phyloP scores from a whole-genome alignment of 1,139 yeast species.

The Candida tropicalis region DNA sequence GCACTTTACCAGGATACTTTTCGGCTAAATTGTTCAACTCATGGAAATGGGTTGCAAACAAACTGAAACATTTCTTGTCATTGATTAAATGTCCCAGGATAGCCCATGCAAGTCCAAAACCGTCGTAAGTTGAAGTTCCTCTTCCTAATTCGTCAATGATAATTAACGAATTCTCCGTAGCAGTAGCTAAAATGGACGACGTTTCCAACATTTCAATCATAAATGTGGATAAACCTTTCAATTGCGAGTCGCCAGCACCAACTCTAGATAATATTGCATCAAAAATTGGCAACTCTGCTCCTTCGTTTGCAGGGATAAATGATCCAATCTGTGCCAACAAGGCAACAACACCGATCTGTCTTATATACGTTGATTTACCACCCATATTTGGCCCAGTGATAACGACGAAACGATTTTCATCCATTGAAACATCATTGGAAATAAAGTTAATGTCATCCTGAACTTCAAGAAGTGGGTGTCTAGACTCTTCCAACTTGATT shows the following conservation, averaged over 20 bases:
- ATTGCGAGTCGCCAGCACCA: conserved; percentile 98
- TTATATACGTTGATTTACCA: conserved; percentile 92
- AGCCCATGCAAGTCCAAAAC: conserved; percentile 97
- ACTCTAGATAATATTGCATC: conserved; percentile 94
- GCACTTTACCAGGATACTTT: conserved; percentile 56
- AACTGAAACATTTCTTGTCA: conserved; percentile 71
- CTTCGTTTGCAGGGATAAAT: conserved; percentile 64
- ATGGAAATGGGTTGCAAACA: conserved; percentile 97
- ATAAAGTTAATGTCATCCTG: conserved; percentile 88
- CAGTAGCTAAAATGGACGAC: conserved; percentile 85
- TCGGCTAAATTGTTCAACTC: conserved; percentile 82
- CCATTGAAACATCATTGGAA: conserved; percentile 68
- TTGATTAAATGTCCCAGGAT: conserved; percentile 83
- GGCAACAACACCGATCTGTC: conserved; percentile 89
- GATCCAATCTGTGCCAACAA: conserved; percentile 93
- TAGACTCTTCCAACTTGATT: conserved; percentile 65
- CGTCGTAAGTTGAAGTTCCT: conserved; percentile 97
- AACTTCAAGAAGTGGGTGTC: conserved; percentile 93
- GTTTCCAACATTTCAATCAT: conserved; percentile 99
- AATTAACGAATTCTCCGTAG: conserved; percentile 80
- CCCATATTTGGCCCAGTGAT: conserved; percentile 99
- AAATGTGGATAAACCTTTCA: conserved; percentile 94
- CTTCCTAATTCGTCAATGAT: conserved; percentile 95
- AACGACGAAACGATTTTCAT: conserved; percentile 59
- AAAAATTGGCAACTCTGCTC: conserved; percentile 76